Base-by-base conservation (phyloP, 768 basidiomycete genomes). In the Infundibulicybe gibba region DNA sequence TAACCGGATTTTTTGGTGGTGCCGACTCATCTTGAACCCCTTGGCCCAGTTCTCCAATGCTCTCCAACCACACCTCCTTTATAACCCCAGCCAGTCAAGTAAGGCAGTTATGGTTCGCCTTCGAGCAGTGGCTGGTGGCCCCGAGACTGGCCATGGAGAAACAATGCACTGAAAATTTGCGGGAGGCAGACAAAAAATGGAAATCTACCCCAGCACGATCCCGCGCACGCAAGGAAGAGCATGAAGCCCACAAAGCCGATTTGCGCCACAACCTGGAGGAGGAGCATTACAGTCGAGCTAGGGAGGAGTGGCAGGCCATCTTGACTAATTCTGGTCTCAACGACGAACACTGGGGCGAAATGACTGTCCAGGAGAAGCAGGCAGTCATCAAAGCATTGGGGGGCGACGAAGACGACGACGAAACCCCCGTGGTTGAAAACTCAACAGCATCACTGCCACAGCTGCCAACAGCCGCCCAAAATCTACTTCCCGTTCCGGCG, bases 341-440 rank as follows among this genome's bases (percentile, higher is more conserved):
- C 38, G 64, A 65, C 52, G 70, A 73, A 37, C 68, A 73, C 50
- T 79, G 76, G 77, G 66, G 62, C 2, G 62, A 67, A 40, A 74
- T 76, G 54, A 65, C 70, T 4, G 50, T 54, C 5, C 61, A 57
- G 15, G 76, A 76, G 46, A 61, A 59, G 40, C 52, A 54, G 15
- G 62, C 61, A 10, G 66, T 72, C 25, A 62, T 62, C 32, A 57
- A 58, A 32, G 58, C 66, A 1, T 59, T 77, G n/a, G 71, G 71
- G 4, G 68, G 59, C 38, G 62, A 68, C 15, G 55, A 61, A 34
- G 68, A 67, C 38, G 67, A 66, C 5, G 62, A 60, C 17, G 61
- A 43, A 19, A 44, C 48, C 13, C 25, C 25, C 8, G 41, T 44
- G 6, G 19, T 34, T 19, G 42, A 49, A 37, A 52, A 56, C 49